Conservation (phyloP, 495 filamentous ascomycete species). For the Talaromyces borbonicus region DNA sequence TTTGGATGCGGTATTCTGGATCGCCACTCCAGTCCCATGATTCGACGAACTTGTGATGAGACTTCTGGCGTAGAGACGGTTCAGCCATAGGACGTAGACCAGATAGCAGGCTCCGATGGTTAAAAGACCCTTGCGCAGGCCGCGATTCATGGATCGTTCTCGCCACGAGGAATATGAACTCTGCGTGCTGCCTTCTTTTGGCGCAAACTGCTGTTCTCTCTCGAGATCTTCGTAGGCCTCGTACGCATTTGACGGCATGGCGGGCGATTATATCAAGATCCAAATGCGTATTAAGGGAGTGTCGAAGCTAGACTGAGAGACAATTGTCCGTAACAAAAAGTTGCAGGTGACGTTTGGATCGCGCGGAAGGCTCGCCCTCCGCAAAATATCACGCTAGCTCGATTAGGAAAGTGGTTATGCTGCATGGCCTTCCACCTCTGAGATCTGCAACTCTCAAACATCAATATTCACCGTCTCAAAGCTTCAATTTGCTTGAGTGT, state of each 20-base stretch:
- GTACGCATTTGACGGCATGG: conserved; percentile 6
- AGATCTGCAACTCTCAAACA: no score
- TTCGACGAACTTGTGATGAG: not conserved
- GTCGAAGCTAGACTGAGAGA: no score
- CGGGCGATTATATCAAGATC: not conserved
- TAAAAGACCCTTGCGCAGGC: not conserved
- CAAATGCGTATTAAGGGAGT: no score
- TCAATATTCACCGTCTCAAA: no score
- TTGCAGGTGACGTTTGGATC: no score
- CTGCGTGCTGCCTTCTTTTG: conserved; percentile 1
- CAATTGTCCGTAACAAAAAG: no score
- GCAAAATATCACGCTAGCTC: no score
- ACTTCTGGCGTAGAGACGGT: conserved; percentile 6
- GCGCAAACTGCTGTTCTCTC: conserved; percentile 3
- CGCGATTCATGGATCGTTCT: conserved; percentile 4
- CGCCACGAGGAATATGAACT: conserved; percentile 4
- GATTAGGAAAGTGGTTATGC: no score
- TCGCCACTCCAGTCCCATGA: not conserved
- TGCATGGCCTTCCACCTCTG: no score
- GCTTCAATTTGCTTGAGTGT: no score
- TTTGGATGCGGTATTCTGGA: conserved; percentile 3
- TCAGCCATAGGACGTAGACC: conserved; percentile 4
- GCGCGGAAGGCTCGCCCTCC: no score
- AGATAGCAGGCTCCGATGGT: conserved; percentile 5
- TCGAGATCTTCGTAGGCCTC: conserved; percentile 7